These are phyloP conservation scores for Rhododendron ovatum DNA, from an alignment of 148 eudicot genomes.

Conservation along the genomic window DNA sequence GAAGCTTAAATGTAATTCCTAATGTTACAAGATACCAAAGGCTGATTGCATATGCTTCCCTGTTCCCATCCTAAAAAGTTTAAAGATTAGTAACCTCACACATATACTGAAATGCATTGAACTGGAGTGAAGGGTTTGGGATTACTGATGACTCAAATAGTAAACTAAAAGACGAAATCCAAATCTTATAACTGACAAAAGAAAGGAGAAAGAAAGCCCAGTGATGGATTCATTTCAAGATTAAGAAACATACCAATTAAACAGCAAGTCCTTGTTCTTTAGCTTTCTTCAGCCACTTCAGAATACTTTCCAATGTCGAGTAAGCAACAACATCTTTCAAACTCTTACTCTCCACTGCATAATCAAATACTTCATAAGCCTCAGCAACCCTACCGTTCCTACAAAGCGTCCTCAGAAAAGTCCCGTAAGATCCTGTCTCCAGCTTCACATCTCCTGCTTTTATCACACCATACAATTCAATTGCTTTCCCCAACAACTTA, in stretches of 20 bases:
- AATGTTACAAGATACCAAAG: neutral
- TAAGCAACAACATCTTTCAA: constrained; percentile 69
- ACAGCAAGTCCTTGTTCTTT: constrained; percentile 77
- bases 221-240: neutral
- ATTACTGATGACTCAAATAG: neutral
- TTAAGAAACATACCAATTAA: constrained; percentile 29
- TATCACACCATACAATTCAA: constrained; percentile 55
- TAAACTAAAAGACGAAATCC: neutral
- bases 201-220: neutral
- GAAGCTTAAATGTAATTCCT: neutral
- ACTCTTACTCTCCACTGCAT: constrained; percentile 81
- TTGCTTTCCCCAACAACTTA: constrained; percentile 51
- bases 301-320: constrained; percentile 60
- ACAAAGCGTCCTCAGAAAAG: constrained; percentile 70
- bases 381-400: constrained; percentile 73
- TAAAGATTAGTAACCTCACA: neutral
- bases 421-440: constrained; percentile 68
- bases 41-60: neutral
- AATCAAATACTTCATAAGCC: constrained; percentile 89
- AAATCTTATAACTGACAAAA: neutral
- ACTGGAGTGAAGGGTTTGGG: neutral
- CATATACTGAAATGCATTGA: neutral
- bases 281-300: constrained; percentile 85
- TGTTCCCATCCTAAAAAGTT: neutral
- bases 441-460: constrained; percentile 51